Evolutionary conservation across 169 alveolate species (phyloP).

Genomic region (Theileria orientalis): DNA sequence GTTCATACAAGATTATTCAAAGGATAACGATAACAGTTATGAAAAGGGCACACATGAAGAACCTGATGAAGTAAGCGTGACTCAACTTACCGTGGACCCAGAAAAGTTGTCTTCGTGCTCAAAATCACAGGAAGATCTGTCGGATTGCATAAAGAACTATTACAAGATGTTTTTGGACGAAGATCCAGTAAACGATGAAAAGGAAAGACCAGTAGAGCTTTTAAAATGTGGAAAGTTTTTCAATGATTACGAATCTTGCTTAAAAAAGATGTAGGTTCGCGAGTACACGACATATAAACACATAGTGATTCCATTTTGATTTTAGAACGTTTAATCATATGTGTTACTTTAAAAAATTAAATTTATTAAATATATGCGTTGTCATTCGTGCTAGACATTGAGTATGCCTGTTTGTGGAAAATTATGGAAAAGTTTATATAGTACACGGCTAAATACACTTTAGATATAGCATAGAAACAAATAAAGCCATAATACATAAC

Average conservation of each 20-base stretch:
- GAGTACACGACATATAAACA: not conserved
- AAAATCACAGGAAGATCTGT: constrained; percentile 18
- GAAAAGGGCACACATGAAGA: constrained; percentile 6
- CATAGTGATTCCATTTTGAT: not conserved
- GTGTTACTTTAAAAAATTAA: too few relatives aligned
- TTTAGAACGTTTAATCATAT: too few relatives aligned
- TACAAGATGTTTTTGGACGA: constrained; percentile 3
- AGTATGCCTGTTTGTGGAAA: too few relatives aligned
- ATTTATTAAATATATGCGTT: too few relatives aligned
- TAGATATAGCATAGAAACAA: too few relatives aligned
- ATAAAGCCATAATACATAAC: too few relatives aligned
- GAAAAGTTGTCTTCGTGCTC: constrained; percentile 17
- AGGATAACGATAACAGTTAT: constrained; percentile 12
- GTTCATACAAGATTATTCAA: constrained; percentile 48
- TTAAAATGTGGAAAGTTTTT: constrained; percentile 43
- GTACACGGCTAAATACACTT: too few relatives aligned
- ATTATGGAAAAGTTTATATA: too few relatives aligned
- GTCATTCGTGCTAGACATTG: too few relatives aligned
- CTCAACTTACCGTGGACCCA: not conserved
- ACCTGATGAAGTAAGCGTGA: not conserved
- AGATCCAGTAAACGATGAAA: constrained; percentile 1
- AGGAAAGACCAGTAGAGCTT: constrained; percentile 11
- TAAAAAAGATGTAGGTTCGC: constrained; percentile 17
- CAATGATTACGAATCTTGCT: constrained; percentile 49
- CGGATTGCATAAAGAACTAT: constrained; percentile 31